phyloP scores from a whole-genome alignment of 495 filamentous ascomycete genomes.

The Tuber indicum region DNA sequence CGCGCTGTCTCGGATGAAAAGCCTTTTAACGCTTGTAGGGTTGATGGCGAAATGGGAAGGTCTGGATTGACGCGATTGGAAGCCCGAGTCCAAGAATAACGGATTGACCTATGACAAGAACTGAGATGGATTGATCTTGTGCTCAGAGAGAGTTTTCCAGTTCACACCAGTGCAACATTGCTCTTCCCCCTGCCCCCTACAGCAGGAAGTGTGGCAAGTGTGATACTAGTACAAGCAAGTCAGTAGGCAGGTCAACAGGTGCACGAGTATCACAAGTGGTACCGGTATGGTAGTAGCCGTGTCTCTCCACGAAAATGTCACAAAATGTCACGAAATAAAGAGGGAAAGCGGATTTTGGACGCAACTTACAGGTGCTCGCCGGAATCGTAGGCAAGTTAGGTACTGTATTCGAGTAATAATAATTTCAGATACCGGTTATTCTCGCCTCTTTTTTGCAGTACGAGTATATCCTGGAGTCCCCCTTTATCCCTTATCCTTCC shows the following conservation, averaged over 20 bases:
- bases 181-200: background rate
- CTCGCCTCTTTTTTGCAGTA: background rate
- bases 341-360: slow-evolving; percentile 10
- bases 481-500: background rate
- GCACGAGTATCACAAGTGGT: too few species aligned
- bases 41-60: slow-evolving; percentile 28
- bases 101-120: background rate
- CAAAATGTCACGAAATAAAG: slow-evolving; percentile 14
- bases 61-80: slow-evolving; percentile 35
- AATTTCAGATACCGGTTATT: background rate
- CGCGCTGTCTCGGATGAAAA: slow-evolving; percentile 32
- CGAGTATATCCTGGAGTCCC: background rate
- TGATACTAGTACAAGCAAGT: background rate
- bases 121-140: background rate
- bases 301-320: slow-evolving; percentile 8
- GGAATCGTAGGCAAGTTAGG: background rate
- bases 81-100: background rate
- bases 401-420: background rate
- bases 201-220: background rate
- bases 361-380: background rate
- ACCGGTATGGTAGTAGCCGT: background rate
- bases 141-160: background rate
- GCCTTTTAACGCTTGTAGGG: slow-evolving; percentile 18
- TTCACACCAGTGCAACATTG: background rate
- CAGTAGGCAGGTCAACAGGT: background rate